These are phyloP conservation scores for Verticillium dahliae DNA, from an alignment of 2,329 filamentous ascomycete genomes.

Conservation along the genomic window DNA sequence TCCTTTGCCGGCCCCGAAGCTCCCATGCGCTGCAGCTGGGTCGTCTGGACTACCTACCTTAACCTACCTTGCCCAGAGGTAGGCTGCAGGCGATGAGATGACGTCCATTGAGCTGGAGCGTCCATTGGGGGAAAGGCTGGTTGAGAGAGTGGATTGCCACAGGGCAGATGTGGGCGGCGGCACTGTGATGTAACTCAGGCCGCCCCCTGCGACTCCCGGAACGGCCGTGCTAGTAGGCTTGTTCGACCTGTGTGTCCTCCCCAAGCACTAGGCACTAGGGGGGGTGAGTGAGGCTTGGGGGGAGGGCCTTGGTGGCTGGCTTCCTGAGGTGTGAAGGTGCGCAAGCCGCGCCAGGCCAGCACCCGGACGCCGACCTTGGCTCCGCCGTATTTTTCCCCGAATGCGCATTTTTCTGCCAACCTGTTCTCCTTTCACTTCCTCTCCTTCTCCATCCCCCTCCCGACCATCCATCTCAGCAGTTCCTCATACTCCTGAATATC, in stretches of 20 bases:
- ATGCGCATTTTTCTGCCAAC: conserved; percentile 16
- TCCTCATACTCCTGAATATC: conserved; percentile 8
- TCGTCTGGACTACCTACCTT: too few species aligned
- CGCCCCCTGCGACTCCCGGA: neutral
- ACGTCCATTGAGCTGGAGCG: neutral
- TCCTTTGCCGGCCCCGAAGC: neutral
- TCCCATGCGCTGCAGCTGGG: neutral
- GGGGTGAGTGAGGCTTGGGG: neutral
- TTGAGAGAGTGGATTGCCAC: neutral
- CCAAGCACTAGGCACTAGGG: neutral
- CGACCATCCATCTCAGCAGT: conserved; percentile 11
- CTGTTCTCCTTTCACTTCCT: conserved; percentile 18
- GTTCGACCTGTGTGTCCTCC: neutral
- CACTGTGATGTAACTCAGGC: neutral
- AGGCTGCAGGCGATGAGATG: neutral
- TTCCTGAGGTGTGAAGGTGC: neutral
- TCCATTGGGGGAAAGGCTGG: neutral
- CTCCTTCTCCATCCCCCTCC: conserved; percentile 20
- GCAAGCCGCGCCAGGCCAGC: neutral
- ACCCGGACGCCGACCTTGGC: conserved; percentile 5
- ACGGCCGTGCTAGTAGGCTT: neutral
- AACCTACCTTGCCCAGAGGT: neutral
- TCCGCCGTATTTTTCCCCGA: conserved; percentile 13
- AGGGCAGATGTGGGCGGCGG: neutral
- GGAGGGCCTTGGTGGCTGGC: neutral